Evolutionary conservation across 805 yeast genomes (phyloP), one percentile per base, ranked within the genome.

Genomic region (Saccharomycopsis selenospora): DNA sequence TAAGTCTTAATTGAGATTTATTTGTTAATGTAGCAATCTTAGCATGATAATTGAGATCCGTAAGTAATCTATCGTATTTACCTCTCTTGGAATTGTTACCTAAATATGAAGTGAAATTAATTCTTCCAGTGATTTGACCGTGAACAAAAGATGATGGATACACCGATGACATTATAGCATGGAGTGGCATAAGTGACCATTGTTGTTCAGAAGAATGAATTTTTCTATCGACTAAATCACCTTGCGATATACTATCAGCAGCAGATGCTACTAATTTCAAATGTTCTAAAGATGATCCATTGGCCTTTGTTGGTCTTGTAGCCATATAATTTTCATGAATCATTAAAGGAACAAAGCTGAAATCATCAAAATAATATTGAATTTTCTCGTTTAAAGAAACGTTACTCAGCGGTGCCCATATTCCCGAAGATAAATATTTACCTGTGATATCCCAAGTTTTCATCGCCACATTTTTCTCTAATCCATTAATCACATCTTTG

Each of bases 271-370:
- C 80, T 14, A 80, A 68, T 54, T 75, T 71, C 50, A 91, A 65
- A 55, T 80, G 86, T 8, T 74, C 69, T 22, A 67, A 56, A n/a
- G 75, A 69, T 8, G 70, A 55, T n/a, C 51, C 49, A 49, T 68
- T 60, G 14, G 69, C 66, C 24, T 65, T 64, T 5, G 70, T 52
- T 1, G 95, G 96, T 36, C 68, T 68, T 0, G 95, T 81, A 29
- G 66, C 67, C 43, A 87, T 64, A 62, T 93, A 93, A 66, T 93
- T 93, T 63, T 93, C 99, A 61, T 91, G 97, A 46, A 93, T 77
- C 98, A 93, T 91, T 53, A 91, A 71, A 3, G 99, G 98, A 1
- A 95, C 81, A 62, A 93, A 84, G 61, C 89, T 96, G 66, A 87
- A 85, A 65, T 93, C 99, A 64, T 88, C 89, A 70, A 93, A 93